Evolutionary conservation across 169 alveolate genomes (phyloP).

Genomic region (Cryptosporidium muris): DNA sequence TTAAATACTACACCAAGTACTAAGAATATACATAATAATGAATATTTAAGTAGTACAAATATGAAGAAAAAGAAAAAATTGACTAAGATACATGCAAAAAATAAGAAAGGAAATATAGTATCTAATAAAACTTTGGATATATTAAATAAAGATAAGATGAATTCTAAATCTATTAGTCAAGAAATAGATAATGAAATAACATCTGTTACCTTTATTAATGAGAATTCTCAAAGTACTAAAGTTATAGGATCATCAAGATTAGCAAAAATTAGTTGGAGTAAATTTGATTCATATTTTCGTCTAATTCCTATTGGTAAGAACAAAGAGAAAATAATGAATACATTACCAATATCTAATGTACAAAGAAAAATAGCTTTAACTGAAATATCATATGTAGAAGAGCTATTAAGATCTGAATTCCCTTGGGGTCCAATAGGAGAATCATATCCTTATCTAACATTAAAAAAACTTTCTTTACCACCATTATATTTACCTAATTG

Average conservation of each 20-base stretch:
- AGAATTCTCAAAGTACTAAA: conserved; percentile 17
- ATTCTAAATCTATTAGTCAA: not conserved
- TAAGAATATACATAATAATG: no score
- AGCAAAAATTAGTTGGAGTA: conserved; percentile 63
- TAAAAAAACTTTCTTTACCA: conserved; percentile 30
- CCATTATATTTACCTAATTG: conserved; percentile 35
- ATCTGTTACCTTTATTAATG: conserved; percentile 46
- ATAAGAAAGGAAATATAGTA: not conserved
- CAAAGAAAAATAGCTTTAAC: conserved; percentile 18
- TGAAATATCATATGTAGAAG: conserved; percentile 22
- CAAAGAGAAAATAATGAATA: conserved; percentile 39
- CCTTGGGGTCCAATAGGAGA: conserved; percentile 54
- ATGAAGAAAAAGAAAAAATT: not conserved
- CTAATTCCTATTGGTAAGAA: conserved; percentile 44
- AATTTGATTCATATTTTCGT: conserved; percentile 48
- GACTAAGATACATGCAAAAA: not conserved
- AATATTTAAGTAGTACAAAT: not conserved
- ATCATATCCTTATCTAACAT: conserved; percentile 12
- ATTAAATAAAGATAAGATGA: not conserved
- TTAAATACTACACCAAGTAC: not conserved
- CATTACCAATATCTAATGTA: conserved; percentile 16
- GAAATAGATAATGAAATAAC: conserved; percentile 9
- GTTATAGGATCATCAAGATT: conserved; percentile 29
- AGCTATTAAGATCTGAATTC: conserved; percentile 17
- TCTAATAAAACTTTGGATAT: not conserved